Conservation (phyloP, 2,329 filamentous ascomycete genomes). For the Calycina herbarum region DNA sequence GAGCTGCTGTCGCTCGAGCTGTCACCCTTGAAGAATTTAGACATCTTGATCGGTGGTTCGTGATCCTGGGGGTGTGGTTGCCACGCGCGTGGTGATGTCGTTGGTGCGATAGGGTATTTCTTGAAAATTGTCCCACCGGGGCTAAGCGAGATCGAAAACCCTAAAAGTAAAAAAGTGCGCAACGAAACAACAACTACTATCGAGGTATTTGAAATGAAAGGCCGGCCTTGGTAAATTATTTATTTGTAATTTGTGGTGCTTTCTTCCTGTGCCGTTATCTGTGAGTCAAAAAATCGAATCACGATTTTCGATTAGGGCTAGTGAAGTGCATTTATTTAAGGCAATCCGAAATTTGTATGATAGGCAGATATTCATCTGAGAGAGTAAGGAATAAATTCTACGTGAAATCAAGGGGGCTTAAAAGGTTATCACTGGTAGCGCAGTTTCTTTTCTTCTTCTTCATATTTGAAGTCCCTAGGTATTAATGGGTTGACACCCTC, state of each 20-base stretch:
- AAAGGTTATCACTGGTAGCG: too few species aligned
- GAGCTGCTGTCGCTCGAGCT: constrained; percentile 95
- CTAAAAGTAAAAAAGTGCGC: background rate
- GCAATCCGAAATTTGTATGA: too few species aligned
- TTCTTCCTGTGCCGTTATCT: background rate
- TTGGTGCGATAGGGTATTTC: constrained; percentile 17
- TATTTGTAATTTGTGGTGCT: background rate
- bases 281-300: background rate
- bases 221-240: background rate
- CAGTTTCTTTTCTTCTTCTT: too few species aligned
- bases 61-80: constrained; percentile 14
- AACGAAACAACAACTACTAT: background rate
- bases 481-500: too few species aligned
- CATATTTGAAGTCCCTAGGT: too few species aligned
- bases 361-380: too few species aligned
- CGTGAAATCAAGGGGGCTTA: too few species aligned
- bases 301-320: background rate
- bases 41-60: constrained; percentile 61
- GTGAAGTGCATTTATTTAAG: too few species aligned
- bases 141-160: constrained; percentile 23
- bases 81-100: constrained; percentile 16
- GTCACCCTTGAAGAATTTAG: constrained; percentile 96
- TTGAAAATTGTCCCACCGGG: constrained; percentile 17
- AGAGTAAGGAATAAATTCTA: too few species aligned
- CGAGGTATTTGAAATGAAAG: background rate